phyloP scores from a whole-genome alignment of 371 early-diverging fungal species.

The Circinella minor region DNA sequence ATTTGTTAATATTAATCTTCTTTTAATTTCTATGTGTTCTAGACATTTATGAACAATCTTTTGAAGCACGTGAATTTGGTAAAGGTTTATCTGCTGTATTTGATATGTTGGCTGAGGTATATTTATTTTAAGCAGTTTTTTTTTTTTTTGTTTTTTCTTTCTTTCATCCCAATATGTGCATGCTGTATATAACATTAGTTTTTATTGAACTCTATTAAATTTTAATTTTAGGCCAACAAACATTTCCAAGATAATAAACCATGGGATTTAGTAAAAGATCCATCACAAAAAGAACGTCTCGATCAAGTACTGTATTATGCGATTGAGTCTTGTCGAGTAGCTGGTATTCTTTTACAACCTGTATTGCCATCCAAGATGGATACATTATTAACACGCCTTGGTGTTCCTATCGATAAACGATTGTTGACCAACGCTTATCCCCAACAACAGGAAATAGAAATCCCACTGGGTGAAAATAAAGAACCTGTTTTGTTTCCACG shows the following conservation, averaged over 20 bases:
- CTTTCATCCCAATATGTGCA: background rate
- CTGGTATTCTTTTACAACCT: slow-evolving; percentile 81
- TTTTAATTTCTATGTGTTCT: background rate
- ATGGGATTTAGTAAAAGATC: slow-evolving; percentile 74
- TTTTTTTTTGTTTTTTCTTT: background rate
- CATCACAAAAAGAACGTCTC: slow-evolving; percentile 40
- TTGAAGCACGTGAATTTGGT: slow-evolving; percentile 54
- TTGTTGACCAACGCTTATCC: slow-evolving; percentile 3
- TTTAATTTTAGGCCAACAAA: slow-evolving; percentile 64
- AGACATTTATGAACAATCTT: slow-evolving; percentile 38
- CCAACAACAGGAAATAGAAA: background rate
- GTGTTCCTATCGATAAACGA: slow-evolving; percentile 55
- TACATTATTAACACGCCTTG: slow-evolving; percentile 66
- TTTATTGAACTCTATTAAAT: background rate
- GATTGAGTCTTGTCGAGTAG: slow-evolving; percentile 77
- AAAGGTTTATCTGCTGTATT: slow-evolving; percentile 59
- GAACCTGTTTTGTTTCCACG: slow-evolving; percentile 12
- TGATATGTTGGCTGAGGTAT: slow-evolving; percentile 62
- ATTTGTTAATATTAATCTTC: too few relatives aligned
- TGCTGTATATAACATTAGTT: too few relatives aligned
- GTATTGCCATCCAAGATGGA: slow-evolving; percentile 85
- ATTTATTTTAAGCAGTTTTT: slow-evolving; percentile 1
- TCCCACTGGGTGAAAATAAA: background rate
- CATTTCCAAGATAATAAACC: slow-evolving; percentile 77
- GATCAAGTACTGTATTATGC: slow-evolving; percentile 72